These are phyloP conservation scores for Neurospora sp. DNA, from an alignment of 495 filamentous ascomycete species.

Conservation along the genomic window DNA sequence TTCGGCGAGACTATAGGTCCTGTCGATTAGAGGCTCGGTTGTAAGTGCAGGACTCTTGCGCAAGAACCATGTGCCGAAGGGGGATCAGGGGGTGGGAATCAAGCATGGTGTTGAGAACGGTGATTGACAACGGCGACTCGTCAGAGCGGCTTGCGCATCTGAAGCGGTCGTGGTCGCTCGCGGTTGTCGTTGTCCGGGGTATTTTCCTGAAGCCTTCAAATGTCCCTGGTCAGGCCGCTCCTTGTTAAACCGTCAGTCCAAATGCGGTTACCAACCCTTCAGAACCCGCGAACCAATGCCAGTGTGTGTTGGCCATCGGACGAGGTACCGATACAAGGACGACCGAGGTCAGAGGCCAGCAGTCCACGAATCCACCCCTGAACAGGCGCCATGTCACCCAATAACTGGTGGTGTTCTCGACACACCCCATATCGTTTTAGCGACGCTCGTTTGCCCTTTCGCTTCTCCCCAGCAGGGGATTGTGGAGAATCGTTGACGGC, in stretches of 20 bases:
- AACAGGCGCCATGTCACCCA: background rate
- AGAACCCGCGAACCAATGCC: background rate
- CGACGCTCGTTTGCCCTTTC: background rate
- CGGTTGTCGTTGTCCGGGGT: background rate
- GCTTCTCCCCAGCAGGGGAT: background rate
- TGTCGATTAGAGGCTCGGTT: background rate
- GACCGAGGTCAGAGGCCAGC: background rate
- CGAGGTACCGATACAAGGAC: background rate
- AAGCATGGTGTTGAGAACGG: background rate
- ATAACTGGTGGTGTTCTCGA: background rate
- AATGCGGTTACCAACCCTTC: background rate
- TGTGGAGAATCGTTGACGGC: background rate
- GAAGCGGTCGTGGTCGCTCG: background rate
- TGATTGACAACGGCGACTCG: background rate
- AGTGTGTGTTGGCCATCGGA: background rate
- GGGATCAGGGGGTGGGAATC: too few species aligned
- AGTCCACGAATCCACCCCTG: background rate
- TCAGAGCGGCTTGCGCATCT: background rate
- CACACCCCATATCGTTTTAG: background rate
- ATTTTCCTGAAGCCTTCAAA: background rate
- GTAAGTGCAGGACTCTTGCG: background rate
- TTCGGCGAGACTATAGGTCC: background rate
- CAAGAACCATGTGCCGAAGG: background rate
- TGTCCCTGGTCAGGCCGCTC: background rate
- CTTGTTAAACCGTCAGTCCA: background rate